Conservation (phyloP, 139 green algal genomes). For the Chlorella sp. region DNA sequence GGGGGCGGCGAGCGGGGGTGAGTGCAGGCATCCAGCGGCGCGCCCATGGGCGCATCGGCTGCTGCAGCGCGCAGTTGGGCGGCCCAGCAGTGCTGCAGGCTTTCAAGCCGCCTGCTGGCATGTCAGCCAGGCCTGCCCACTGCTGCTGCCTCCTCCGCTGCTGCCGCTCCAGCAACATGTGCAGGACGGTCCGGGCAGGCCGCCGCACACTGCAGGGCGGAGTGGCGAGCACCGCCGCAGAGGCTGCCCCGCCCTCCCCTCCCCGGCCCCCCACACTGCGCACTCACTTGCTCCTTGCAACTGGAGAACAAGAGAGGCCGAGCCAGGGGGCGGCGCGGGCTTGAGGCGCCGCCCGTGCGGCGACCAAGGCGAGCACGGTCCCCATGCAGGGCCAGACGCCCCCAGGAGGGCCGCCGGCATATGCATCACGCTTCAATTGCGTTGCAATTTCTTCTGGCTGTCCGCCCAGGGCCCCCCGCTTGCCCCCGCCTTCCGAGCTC, state of each 20-base stretch:
- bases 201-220: no score
- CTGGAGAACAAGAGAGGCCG: background rate
- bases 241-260: background rate
- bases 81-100: background rate
- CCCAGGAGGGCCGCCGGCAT: background rate
- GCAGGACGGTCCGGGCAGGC: no score
- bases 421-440: background rate
- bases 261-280: background rate
- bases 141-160: background rate
- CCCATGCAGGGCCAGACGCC: background rate
- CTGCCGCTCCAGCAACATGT: background rate
- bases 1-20: no score
- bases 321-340: no score
- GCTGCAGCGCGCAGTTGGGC: background rate
- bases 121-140: background rate
- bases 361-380: background rate
- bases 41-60: background rate
- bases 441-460: background rate
- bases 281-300: conserved; percentile 18
- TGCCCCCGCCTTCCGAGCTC: background rate
- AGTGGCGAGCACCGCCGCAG: no score
- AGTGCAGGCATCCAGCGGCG: background rate
- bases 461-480: background rate
- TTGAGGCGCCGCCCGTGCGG: background rate
- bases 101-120: background rate